Evolutionary conservation across 2,329 filamentous ascomycete species (phyloP).

Genomic region (Penicillium sp.): DNA sequence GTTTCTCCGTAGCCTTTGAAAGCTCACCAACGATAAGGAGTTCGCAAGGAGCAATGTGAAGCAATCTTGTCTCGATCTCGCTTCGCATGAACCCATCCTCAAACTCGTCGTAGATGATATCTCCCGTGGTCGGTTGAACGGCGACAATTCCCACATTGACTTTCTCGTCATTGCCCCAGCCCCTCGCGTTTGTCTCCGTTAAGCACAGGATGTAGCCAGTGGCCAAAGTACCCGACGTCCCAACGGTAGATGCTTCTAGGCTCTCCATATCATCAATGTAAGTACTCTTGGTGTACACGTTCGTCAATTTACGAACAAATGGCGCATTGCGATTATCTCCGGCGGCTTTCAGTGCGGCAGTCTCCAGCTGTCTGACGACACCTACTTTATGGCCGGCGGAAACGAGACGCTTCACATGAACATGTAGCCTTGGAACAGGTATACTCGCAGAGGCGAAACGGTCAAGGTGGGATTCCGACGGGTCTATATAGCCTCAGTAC

Average conservation of each 20-base stretch:
- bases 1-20: constrained; percentile 88
- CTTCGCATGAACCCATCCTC: constrained; percentile 97
- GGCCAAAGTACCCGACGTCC: constrained; percentile 60
- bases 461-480: constrained; percentile 88
- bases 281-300: constrained; percentile 96
- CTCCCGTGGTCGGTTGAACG: constrained; percentile 92
- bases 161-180: constrained; percentile 85
- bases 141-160: constrained; percentile 91
- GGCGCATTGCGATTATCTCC: constrained; percentile 93
- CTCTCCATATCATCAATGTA: constrained; percentile 94
- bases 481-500: constrained; percentile 55
- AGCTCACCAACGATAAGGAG: constrained; percentile 91
- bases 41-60: constrained; percentile 95
- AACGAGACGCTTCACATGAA: constrained; percentile 92
- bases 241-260: constrained; percentile 62
- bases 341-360: constrained; percentile 91
- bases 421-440: constrained; percentile 85
- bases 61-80: constrained; percentile 90
- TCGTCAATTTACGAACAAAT: constrained; percentile 90
- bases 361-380: constrained; percentile 92
- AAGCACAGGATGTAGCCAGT: constrained; percentile 93
- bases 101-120: constrained; percentile 94
- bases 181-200: constrained; percentile 81
- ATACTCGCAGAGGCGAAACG: constrained; percentile 96
- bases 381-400: constrained; percentile 94